phyloP scores from a whole-genome alignment of 2,329 filamentous ascomycete genomes.

The Neonectria hederae region DNA sequence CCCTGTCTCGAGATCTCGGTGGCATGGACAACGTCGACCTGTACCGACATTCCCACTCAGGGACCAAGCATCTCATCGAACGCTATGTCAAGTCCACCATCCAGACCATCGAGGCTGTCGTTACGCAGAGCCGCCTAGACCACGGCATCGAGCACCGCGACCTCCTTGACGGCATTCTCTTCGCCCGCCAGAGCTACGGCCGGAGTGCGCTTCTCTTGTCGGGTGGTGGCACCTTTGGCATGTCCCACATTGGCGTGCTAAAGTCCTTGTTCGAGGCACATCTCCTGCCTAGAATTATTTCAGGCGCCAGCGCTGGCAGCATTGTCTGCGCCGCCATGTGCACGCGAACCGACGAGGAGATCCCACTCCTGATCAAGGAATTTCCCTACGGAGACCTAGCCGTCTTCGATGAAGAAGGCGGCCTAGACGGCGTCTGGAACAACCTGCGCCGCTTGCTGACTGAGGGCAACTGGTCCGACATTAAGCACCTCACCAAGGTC shows the following conservation, averaged over 20 bases:
- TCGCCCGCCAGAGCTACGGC: slow-evolving; percentile 83
- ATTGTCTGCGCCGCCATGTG: slow-evolving; percentile 87
- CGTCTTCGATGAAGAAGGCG: slow-evolving; percentile 75
- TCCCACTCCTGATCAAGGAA: slow-evolving; percentile 72
- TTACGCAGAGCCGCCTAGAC: slow-evolving; percentile 66
- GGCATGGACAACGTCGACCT: slow-evolving; percentile 85
- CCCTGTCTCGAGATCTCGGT: slow-evolving; percentile 81
- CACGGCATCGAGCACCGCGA: slow-evolving; percentile 67
- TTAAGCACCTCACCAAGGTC: slow-evolving; percentile 80
- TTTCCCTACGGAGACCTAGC: slow-evolving; percentile 84
- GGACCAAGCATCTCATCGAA: slow-evolving; percentile 89
- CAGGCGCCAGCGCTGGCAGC: slow-evolving; percentile 86
- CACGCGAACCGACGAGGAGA: slow-evolving; percentile 79
- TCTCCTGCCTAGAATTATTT: slow-evolving; percentile 85
- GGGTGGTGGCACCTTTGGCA: slow-evolving; percentile 88
- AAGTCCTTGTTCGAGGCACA: slow-evolving; percentile 80
- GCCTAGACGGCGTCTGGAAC: slow-evolving; percentile 69
- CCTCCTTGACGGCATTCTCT: slow-evolving; percentile 73
- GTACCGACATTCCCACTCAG: slow-evolving; percentile 85
- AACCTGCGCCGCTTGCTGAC: slow-evolving; percentile 80
- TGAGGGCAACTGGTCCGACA: slow-evolving; percentile 86
- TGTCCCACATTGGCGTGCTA: slow-evolving; percentile 90
- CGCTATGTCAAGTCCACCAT: slow-evolving; percentile 84
- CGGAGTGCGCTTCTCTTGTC: slow-evolving; percentile 84
- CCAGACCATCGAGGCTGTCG: slow-evolving; percentile 75